Conservation (phyloP, 75 land plant genomes). For the Sequoiadendron giganteum region DNA sequence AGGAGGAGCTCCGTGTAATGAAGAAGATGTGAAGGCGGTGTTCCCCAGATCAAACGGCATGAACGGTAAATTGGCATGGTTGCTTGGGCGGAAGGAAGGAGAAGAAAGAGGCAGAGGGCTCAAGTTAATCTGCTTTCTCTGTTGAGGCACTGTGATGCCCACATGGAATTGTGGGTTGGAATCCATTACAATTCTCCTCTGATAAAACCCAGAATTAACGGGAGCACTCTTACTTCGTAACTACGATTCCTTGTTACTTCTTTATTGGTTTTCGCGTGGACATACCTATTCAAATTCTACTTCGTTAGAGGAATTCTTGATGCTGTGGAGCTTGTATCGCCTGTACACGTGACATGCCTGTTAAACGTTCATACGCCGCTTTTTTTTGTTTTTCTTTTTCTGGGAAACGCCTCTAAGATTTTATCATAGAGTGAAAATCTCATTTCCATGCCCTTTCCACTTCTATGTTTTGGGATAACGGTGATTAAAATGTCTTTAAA, state of each 20-base stretch:
- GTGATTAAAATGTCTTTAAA: no score
- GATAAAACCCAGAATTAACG: not conserved
- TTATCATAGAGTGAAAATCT: no score
- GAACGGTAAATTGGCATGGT: slow-evolving; percentile 60
- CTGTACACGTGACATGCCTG: not conserved
- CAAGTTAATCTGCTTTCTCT: slow-evolving; percentile 34
- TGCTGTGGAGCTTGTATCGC: not conserved
- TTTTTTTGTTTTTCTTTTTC: no score
- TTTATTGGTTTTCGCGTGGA: not conserved
- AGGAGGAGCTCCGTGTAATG: slow-evolving; percentile 11
- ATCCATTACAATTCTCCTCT: not conserved
- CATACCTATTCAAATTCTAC: not conserved
- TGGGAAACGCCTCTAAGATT: no score
- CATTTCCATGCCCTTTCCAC: no score
- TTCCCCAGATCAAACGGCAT: slow-evolving; percentile 76
- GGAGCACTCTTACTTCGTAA: not conserved
- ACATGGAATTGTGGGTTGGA: not conserved
- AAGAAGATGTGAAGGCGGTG: slow-evolving; percentile 22
- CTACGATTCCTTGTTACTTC: no score
- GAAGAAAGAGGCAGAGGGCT: slow-evolving; percentile 25
- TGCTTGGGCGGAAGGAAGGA: slow-evolving; percentile 46
- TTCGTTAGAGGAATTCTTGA: not conserved
- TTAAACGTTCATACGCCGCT: no score
- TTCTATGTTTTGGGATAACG: no score
- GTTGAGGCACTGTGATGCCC: slow-evolving; percentile 38